These are phyloP conservation scores for Mycena vitilis DNA, from an alignment of 768 basidiomycete genomes.

Conservation along the genomic window DNA sequence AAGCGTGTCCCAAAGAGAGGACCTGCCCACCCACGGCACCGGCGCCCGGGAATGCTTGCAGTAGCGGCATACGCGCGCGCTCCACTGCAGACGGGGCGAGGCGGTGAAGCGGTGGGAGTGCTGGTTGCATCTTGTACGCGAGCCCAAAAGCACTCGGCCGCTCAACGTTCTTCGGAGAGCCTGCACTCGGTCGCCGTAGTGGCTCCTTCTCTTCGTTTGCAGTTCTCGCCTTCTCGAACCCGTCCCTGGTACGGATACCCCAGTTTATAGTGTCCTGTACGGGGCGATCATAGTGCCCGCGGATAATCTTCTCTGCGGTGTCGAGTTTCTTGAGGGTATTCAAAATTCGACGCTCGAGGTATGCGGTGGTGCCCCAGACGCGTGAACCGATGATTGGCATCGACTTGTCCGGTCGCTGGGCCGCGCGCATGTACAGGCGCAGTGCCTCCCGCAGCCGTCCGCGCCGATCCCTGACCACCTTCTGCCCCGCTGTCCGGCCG, in stretches of 20 bases:
- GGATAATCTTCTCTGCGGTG: not conserved
- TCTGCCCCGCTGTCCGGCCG: not conserved
- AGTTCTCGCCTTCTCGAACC: not conserved
- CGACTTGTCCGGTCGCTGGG: conserved; percentile 4
- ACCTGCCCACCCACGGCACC: conserved; percentile 10
- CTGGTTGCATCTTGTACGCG: conserved; percentile 8
- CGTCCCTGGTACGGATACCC: not conserved
- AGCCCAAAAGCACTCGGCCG: not conserved
- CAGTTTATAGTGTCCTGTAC: conserved; percentile 6
- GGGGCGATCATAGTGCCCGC: not conserved
- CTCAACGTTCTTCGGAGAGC: not conserved
- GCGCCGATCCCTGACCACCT: not conserved
- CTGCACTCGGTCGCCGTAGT: not conserved
- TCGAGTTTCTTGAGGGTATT: conserved; percentile 9
- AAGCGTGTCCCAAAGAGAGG: conserved; percentile 6
- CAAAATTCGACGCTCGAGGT: conserved; percentile 17
- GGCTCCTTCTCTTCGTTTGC: not conserved
- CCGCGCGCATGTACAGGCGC: conserved; percentile 16
- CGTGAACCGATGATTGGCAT: conserved; percentile 21
- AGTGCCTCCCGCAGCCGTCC: conserved; percentile 21
- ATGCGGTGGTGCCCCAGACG: conserved; percentile 18
- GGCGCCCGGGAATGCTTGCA: conserved; percentile 25
- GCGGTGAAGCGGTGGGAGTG: conserved; percentile 6
- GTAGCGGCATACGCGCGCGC: conserved; percentile 23
- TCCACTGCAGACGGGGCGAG: conserved; percentile 21